Evolutionary conservation across 1,284 basidiomycete genomes (phyloP), one percentile per base, ranked within the genome.

Genomic region (Fomitopsis palustris): DNA sequence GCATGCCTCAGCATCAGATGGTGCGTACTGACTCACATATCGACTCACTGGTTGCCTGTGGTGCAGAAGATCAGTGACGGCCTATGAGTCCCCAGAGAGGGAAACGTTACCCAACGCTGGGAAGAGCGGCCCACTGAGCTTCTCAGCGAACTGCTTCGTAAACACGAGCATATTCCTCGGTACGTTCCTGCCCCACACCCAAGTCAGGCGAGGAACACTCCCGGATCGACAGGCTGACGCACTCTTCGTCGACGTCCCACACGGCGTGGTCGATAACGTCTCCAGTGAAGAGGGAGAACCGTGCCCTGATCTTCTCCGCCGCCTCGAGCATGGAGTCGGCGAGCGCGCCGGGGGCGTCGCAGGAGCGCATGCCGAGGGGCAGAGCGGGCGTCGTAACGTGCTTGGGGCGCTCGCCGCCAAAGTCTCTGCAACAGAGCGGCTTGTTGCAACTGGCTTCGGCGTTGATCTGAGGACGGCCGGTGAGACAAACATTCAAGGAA

Each of bases 251-350:
- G 9, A 81, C 73, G 21, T 78, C 68, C 81, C 81, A 82, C 19
- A 77, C 71, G 10, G 78, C 78, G 62, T 75, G 81, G 74, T 85
- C 84, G 9, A 85, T 77, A 5, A 85, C 80, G 65, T 86, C 85
- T 6, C 85, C 85, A 17, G 83, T 87, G 61, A 85, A 86, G 47
- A 86, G 79, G 3, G 81, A 77, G 64, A 84, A 85, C 14, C 70
- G 69, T 5, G 78, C 76, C 49, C 69, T 71, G 52, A 75, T 70
- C 43, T 77, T 39, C 33, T 70, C 65, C 14, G 75, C 75, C 17
- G 77, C 78, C 8, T 70, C 69, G 1, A 86, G 68, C 81, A 86
- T 80, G 35, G 78, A 81, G n/a, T 80, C 75, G 6, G 77, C 78
- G 12, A 87, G 72, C 2, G 65, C 62, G 0, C 73, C 67, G 2